These are phyloP conservation scores for Populus hybrid DNA, from an alignment of 441 rosid genomes.

Conservation along the genomic window DNA sequence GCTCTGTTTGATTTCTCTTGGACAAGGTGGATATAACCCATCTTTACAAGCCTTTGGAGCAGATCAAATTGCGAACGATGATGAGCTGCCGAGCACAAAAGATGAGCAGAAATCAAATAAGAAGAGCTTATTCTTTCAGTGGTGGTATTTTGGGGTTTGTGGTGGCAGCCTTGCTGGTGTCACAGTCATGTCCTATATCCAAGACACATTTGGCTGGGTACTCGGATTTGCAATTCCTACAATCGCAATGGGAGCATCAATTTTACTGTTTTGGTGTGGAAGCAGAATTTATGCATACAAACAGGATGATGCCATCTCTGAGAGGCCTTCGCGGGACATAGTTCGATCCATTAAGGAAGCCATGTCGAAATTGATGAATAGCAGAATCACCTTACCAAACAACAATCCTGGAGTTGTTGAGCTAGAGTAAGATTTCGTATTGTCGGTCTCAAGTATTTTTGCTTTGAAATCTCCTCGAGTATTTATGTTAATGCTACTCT, in stretches of 20 bases:
- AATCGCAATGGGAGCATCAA: slow-evolving; percentile 52
- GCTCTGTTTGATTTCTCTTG: slow-evolving; percentile 69
- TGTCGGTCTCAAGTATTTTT: not conserved
- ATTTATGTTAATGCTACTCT: slow-evolving; percentile 13
- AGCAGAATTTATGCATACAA: slow-evolving; percentile 42
- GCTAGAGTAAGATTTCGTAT: slow-evolving; percentile 64
- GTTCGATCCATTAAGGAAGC: slow-evolving; percentile 37
- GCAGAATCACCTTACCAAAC: slow-evolving; percentile 35
- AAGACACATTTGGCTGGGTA: slow-evolving; percentile 92
- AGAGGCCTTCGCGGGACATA: slow-evolving; percentile 26
- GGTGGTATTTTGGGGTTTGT: slow-evolving; percentile 93
- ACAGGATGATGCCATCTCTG: slow-evolving; percentile 15
- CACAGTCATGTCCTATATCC: slow-evolving; percentile 78
- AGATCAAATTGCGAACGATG: slow-evolving; percentile 62
- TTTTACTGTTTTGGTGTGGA: slow-evolving; percentile 52
- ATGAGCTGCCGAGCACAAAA: slow-evolving; percentile 47
- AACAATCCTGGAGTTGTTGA: slow-evolving; percentile 43
- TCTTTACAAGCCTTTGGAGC: slow-evolving; percentile 92
- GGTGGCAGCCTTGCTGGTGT: slow-evolving; percentile 84
- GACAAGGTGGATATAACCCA: slow-evolving; percentile 84
- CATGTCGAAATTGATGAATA: slow-evolving; percentile 23
- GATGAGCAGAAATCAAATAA: slow-evolving; percentile 37
- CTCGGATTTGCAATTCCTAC: slow-evolving; percentile 84
- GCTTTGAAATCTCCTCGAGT: slow-evolving; percentile 19
- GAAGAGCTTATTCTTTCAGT: slow-evolving; percentile 67